These are phyloP conservation scores for Rhizoctonia solani DNA, from an alignment of 1,284 basidiomycete species.

Conservation along the genomic window DNA sequence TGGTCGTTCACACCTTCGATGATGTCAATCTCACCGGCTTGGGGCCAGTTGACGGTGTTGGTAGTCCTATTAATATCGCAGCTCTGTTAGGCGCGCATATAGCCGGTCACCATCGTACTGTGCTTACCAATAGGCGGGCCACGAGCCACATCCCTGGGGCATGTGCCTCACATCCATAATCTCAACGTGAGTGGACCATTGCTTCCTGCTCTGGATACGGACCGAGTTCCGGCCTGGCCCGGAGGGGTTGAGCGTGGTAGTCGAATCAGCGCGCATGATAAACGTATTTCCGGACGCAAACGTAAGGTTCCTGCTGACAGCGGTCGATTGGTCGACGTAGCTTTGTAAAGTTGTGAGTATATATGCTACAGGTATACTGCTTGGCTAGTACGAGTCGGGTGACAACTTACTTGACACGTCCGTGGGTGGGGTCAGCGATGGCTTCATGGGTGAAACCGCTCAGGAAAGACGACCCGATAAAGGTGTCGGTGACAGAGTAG, in stretches of 20 bases:
- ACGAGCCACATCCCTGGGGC: conserved; percentile 48
- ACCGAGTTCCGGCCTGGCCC: conserved; percentile 50
- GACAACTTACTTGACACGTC: conserved; percentile 61
- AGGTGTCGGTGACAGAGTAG: conserved; percentile 48
- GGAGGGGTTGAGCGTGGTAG: conserved; percentile 42
- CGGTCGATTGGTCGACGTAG: conserved; percentile 56
- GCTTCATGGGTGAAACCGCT: conserved; percentile 55
- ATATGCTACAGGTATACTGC: conserved; percentile 47
- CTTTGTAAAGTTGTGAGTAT: conserved; percentile 45
- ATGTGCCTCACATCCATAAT: conserved; percentile 42
- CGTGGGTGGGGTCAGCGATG: conserved; percentile 62
- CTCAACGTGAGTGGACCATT: conserved; percentile 40
- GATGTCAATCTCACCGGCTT: conserved; percentile 61
- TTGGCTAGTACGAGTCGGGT: background rate
- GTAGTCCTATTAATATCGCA: conserved; percentile 40
- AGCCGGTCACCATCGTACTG: background rate
- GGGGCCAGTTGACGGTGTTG: conserved; percentile 44
- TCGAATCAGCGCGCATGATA: conserved; percentile 49
- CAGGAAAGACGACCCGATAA: conserved; percentile 57
- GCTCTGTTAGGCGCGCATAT: background rate
- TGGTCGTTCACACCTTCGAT: conserved; percentile 66
- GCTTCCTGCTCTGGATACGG: conserved; percentile 44
- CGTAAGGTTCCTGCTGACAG: conserved; percentile 53
- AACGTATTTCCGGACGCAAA: conserved; percentile 54
- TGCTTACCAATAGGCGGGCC: conserved; percentile 51